Evolutionary conservation across 1,284 basidiomycete species (phyloP).

Genomic region (Trametes versicolor): DNA sequence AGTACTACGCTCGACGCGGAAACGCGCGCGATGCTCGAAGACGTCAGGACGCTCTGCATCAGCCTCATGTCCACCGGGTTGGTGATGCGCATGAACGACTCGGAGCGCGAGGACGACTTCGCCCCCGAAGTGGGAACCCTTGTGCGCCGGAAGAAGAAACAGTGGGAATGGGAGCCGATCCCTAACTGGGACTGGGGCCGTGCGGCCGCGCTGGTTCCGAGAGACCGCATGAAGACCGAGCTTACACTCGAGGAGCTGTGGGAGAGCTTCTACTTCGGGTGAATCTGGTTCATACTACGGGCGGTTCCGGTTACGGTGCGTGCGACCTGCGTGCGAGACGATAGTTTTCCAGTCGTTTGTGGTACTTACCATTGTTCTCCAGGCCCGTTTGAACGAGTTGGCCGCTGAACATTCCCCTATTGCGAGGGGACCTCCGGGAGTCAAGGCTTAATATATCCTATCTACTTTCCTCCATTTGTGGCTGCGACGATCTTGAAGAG

Average conservation of each 20-base stretch:
- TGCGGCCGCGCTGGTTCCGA: background rate
- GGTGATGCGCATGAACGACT: background rate
- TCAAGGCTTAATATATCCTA: too few species aligned
- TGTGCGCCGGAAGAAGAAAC: background rate
- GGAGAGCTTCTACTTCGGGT: background rate
- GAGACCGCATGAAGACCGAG: background rate
- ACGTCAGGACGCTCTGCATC: background rate
- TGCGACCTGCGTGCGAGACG: too few species aligned
- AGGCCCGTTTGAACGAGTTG: too few species aligned
- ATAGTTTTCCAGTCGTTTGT: too few species aligned
- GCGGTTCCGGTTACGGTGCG: too few species aligned
- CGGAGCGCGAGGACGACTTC: background rate
- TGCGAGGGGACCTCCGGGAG: too few species aligned
- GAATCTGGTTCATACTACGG: too few species aligned
- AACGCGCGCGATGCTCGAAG: background rate
- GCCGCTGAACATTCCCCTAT: too few species aligned
- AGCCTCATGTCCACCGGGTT: background rate
- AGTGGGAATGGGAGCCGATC: background rate
- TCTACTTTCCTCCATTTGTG: too few species aligned
- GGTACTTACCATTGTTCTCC: too few species aligned
- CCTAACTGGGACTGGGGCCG: background rate
- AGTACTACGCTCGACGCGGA: background rate
- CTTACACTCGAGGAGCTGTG: background rate
- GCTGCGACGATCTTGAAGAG: too few species aligned
- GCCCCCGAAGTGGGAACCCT: background rate